A percentile compares a stretch with the other conserved stretches of the same genome.
phyloP scores from a whole-genome alignment of 2,329 filamentous ascomycete genomes.

The Aspergillus novofumigatus region DNA sequence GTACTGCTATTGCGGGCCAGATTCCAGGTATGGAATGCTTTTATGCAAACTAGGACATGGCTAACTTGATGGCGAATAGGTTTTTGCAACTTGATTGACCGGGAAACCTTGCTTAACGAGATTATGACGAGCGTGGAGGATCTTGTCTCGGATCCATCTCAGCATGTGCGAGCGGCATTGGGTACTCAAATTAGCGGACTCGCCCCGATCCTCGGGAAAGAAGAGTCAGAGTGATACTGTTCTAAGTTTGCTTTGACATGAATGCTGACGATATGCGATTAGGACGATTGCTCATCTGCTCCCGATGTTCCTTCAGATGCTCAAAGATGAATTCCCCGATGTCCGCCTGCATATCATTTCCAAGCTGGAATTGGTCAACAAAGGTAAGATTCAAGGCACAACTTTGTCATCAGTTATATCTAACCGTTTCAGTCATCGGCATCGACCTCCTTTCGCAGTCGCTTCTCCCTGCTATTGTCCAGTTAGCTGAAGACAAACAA shows the following conservation, averaged over 20 bases:
- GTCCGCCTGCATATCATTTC: constrained; percentile 98
- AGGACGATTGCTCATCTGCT: constrained; percentile 94
- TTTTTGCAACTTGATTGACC: constrained; percentile 87
- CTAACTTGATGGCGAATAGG: constrained; percentile 47
- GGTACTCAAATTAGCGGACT: constrained; percentile 96
- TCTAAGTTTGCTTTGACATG: background rate
- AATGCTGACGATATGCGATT: constrained; percentile 11
- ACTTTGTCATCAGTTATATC: background rate
- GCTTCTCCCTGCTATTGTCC: constrained; percentile 92
- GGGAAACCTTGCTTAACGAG: constrained; percentile 82
- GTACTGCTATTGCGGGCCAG: constrained; percentile 93
- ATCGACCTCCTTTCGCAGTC: constrained; percentile 96
- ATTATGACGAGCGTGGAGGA: constrained; percentile 97
- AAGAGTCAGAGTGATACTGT: constrained; percentile 64
- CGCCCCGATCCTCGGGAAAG: constrained; percentile 93
- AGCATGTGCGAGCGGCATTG: constrained; percentile 92
- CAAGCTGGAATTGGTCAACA: constrained; percentile 97
- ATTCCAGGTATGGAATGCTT: constrained; percentile 64
- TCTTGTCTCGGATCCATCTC: constrained; percentile 89
- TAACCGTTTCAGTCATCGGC: constrained; percentile 68
- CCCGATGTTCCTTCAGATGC: constrained; percentile 98
- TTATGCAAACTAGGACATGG: constrained; percentile 2
- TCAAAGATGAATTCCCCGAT: constrained; percentile 98
- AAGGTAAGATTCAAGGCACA: constrained; percentile 55
- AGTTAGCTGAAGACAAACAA: constrained; percentile 97